Conservation (phyloP, 495 filamentous ascomycete genomes). For the Penicillium simplicissimum region DNA sequence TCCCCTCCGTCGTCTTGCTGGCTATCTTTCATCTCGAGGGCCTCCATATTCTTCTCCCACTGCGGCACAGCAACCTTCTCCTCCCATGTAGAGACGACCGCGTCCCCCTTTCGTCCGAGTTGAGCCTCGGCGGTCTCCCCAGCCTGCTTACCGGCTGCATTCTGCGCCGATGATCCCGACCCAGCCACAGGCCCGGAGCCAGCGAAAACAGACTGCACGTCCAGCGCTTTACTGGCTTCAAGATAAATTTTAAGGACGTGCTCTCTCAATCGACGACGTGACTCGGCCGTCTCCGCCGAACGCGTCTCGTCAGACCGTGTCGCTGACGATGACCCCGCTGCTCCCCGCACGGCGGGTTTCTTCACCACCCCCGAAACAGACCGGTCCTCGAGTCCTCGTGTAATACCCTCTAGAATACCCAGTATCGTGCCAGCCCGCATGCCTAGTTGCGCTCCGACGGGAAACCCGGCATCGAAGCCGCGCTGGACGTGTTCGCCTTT, state of each 20-base stretch:
- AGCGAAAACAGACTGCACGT: constrained; percentile 62
- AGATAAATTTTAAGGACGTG: constrained; percentile 45
- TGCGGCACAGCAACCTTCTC: constrained; percentile 44
- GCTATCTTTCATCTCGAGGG: constrained; percentile 39
- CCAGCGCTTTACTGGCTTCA: constrained; percentile 60
- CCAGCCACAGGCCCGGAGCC: constrained; percentile 35
- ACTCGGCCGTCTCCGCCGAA: constrained; percentile 21
- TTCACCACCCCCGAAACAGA: constrained; percentile 28
- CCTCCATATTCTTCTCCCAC: constrained; percentile 50
- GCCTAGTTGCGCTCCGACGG: constrained; percentile 76
- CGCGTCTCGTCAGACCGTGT: constrained; percentile 9
- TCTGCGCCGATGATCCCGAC: background rate
- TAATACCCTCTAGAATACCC: constrained; percentile 69
- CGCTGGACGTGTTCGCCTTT: constrained; percentile 71
- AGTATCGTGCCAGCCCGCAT: constrained; percentile 67
- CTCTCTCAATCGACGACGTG: constrained; percentile 30
- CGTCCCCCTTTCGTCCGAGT: constrained; percentile 35
- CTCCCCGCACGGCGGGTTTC: constrained; percentile 29
- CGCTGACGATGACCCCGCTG: constrained; percentile 1
- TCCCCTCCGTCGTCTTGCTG: constrained; percentile 6
- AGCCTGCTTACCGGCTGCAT: constrained; percentile 28
- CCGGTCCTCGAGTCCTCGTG: constrained; percentile 38
- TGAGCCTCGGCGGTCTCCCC: constrained; percentile 31
- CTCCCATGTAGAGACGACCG: constrained; percentile 51
- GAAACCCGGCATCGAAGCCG: constrained; percentile 88